A percentile compares a stretch with the other conserved stretches of the same genome.
phyloP scores from a whole-genome alignment of 2,329 filamentous ascomycete species.

The Fusarium mundagurra region DNA sequence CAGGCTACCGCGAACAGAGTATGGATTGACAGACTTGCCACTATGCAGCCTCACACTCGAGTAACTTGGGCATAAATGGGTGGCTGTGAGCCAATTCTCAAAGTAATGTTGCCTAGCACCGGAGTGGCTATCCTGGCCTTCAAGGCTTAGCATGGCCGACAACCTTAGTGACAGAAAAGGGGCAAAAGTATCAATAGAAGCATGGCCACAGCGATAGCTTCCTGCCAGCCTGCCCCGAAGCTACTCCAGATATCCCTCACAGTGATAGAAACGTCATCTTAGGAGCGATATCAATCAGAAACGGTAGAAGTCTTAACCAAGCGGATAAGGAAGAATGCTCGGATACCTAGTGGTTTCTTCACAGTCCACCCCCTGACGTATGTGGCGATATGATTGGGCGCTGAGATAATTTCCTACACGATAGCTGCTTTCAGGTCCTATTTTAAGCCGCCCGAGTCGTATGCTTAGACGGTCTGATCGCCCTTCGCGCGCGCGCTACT shows the following conservation, averaged over 20 bases:
- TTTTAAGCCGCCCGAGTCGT: not conserved
- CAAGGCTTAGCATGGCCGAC: not conserved
- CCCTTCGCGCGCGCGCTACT: not conserved
- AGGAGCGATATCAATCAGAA: accelerated
- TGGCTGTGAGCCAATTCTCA: not conserved
- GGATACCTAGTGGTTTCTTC: too few species aligned
- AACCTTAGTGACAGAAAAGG: not conserved
- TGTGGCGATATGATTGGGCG: not conserved
- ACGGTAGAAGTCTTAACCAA: not conserved
- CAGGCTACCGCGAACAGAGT: not conserved
- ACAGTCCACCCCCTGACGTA: not conserved
- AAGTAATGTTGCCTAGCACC: not conserved
- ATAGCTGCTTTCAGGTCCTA: not conserved
- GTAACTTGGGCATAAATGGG: not conserved
- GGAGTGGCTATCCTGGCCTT: not conserved
- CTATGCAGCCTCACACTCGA: not conserved
- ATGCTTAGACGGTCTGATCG: not conserved
- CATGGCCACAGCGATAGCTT: not conserved
- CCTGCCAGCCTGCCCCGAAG: not conserved
- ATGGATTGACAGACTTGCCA: not conserved
- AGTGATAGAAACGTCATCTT: not conserved
- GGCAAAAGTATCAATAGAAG: not conserved
- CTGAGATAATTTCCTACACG: not conserved
- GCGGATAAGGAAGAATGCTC: not conserved
- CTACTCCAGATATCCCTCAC: not conserved